phyloP scores from a whole-genome alignment of 805 yeast species.

The Jamesozyma hellenica region DNA sequence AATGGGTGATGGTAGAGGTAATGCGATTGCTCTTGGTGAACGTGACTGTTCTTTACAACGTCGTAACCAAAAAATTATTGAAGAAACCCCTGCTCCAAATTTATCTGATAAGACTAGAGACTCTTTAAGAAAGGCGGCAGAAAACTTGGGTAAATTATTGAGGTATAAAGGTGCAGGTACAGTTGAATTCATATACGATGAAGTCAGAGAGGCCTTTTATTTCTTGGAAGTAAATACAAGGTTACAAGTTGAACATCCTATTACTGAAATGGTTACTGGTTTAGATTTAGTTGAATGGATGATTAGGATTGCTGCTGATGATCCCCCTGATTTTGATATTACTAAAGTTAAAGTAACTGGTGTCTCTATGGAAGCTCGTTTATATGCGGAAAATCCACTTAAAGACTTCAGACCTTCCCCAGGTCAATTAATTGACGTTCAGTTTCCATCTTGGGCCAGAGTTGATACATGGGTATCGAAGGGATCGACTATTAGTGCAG shows the following conservation, averaged over 20 bases:
- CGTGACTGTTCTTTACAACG: constrained; percentile 96
- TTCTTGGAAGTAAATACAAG: constrained; percentile 95
- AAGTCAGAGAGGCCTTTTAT: constrained; percentile 77
- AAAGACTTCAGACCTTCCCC: constrained; percentile 94
- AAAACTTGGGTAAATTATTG: constrained; percentile 69
- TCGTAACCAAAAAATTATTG: constrained; percentile 91
- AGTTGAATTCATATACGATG: constrained; percentile 89
- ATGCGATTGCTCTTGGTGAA: constrained; percentile 90
- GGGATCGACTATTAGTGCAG: constrained; percentile 83
- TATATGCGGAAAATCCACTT: constrained; percentile 94
- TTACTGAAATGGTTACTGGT: constrained; percentile 92
- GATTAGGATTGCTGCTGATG: constrained; percentile 83
- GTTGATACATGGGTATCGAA: constrained; percentile 89
- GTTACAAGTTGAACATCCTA: constrained; percentile 95
- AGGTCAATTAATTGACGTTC: constrained; percentile 78
- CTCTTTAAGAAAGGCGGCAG: constrained; percentile 74
- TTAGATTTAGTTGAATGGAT: constrained; percentile 95
- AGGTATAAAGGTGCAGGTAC: constrained; percentile 96
- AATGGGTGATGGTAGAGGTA: constrained; percentile 91
- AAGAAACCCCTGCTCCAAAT: constrained; percentile 96
- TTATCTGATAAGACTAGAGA: constrained; percentile 70
- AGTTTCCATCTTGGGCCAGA: constrained; percentile 85
- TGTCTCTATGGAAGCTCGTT: constrained; percentile 92
- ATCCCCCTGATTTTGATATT: constrained; percentile 63
- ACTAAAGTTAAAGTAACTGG: constrained; percentile 57